Percentiles rank a stretch among this genome's conserved stretches.
These are phyloP conservation scores for Fusarium sublunatum DNA, from an alignment of 2,329 filamentous ascomycete genomes.

Conservation along the genomic window DNA sequence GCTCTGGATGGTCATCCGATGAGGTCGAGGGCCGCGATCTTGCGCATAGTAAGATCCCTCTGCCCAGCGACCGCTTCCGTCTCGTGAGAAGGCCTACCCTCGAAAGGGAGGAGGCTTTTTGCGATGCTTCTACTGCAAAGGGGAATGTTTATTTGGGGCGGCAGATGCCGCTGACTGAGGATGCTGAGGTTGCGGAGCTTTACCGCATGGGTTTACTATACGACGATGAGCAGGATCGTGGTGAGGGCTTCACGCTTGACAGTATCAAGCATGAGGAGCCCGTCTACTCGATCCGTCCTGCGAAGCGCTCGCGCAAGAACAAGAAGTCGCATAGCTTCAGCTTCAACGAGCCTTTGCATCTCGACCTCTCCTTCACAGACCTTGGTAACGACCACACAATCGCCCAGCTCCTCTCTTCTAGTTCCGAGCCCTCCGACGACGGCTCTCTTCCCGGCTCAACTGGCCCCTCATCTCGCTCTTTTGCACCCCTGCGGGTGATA, in stretches of 20 bases:
- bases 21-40: constrained; percentile 52
- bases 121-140: constrained; percentile 55
- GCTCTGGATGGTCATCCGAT: constrained; percentile 34
- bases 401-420: constrained; percentile 50
- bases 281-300: constrained; percentile 53
- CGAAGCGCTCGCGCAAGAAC: constrained; percentile 49
- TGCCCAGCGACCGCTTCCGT: constrained; percentile 52
- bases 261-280: constrained; percentile 54
- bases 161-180: constrained; percentile 44
- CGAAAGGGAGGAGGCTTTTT: constrained; percentile 61
- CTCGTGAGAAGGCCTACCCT: constrained; percentile 55
- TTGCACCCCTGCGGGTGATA: constrained; percentile 53
- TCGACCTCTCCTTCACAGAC: constrained; percentile 58
- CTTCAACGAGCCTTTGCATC: constrained; percentile 47
- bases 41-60: constrained; percentile 50
- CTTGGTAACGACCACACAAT: constrained; percentile 55
- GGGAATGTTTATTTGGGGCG: constrained; percentile 44
- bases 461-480: constrained; percentile 32
- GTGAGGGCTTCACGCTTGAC: constrained; percentile 53
- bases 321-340: constrained; percentile 39
- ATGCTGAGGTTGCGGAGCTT: constrained; percentile 54
- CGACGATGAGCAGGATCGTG: constrained; percentile 54
- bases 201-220: constrained; percentile 60
- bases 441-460: constrained; percentile 17
- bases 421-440: constrained; percentile 30